phyloP scores from a whole-genome alignment of 1,139 yeast species.

The Eremothecium sinecaudum region DNA sequence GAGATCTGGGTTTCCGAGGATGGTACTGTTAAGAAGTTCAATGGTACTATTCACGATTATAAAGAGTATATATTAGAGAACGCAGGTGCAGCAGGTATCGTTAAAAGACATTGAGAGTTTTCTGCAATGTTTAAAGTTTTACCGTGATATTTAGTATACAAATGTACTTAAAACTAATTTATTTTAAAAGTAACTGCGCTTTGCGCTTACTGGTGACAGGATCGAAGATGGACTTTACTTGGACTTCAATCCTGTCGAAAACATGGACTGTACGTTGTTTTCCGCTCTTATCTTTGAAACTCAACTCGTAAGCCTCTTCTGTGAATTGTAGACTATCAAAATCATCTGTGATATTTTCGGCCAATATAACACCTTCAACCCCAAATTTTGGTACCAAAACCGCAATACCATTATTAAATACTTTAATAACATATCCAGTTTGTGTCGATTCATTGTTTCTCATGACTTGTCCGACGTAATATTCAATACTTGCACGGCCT shows the following conservation, averaged over 20 bases:
- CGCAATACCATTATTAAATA: conserved; percentile 90
- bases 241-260: conserved; percentile 78
- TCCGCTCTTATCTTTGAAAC: conserved; percentile 43
- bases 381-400: conserved; percentile 96
- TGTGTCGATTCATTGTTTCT: conserved; percentile 63
- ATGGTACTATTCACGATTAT: conserved; percentile 78
- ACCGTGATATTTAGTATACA: not conserved
- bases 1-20: conserved; percentile 94
- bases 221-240: conserved; percentile 72
- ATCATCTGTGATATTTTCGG: conserved; percentile 64
- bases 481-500: conserved; percentile 95
- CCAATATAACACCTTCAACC: conserved; percentile 82
- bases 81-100: conserved; percentile 84
- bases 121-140: not conserved
- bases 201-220: conserved; percentile 88
- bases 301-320: conserved; percentile 67
- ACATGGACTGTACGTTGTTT: conserved; percentile 48
- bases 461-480: conserved; percentile 96
- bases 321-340: conserved; percentile 56
- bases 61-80: conserved; percentile 73
- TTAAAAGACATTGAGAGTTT: conserved; percentile 52
- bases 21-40: conserved; percentile 69
- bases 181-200: conserved; percentile 61
- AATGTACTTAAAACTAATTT: conserved; percentile 10
- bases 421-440: conserved; percentile 87